Percentiles rank a stretch among this genome's conserved stretches.
Conservation (phyloP, 208 protist genomes). For the Trypanosoma congolense region DNA sequence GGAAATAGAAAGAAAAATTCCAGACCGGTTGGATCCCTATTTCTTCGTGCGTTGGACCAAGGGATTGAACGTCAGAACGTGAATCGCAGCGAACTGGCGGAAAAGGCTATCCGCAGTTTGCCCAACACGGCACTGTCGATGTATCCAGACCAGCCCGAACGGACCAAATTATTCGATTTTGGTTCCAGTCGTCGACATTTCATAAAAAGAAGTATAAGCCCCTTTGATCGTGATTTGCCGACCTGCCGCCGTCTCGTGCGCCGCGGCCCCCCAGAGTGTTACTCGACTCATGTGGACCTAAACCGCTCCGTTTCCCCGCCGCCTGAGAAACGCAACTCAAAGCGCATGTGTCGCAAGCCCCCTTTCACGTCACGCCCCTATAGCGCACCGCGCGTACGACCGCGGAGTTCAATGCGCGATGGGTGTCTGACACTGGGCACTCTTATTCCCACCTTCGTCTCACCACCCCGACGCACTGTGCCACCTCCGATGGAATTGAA, state of each 20-base stretch:
- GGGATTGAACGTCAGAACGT: slow-evolving; percentile 29
- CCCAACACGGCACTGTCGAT: slow-evolving; percentile 54
- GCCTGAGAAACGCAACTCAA: background rate
- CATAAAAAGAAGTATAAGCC: background rate
- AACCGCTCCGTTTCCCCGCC: background rate
- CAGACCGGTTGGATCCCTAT: slow-evolving; percentile 67
- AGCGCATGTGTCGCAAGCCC: slow-evolving; percentile 9
- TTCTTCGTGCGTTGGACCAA: slow-evolving; percentile 47
- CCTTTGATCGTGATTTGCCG: background rate
- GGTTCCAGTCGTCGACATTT: slow-evolving; percentile 34
- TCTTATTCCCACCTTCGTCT: slow-evolving; percentile 45
- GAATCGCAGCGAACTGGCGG: slow-evolving; percentile 27
- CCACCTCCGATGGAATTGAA: slow-evolving; percentile 52
- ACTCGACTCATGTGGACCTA: slow-evolving; percentile 5
- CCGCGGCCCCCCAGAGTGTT: slow-evolving; percentile 5
- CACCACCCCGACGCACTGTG: slow-evolving; percentile 24
- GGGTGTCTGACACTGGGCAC: slow-evolving; percentile 37
- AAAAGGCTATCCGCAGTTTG: slow-evolving; percentile 43
- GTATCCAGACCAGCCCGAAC: slow-evolving; percentile 23
- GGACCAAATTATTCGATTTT: slow-evolving; percentile 11
- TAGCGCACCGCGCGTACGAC: slow-evolving; percentile 1
- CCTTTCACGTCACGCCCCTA: slow-evolving; percentile 4
- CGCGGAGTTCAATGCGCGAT: slow-evolving; percentile 4
- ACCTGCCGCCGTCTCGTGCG: background rate
- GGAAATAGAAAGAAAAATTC: slow-evolving; percentile 19